A percentile compares a stretch with the other conserved stretches of the same genome.
phyloP scores from a whole-genome alignment of 257 asterid species.

The Solanum sejunctum region DNA sequence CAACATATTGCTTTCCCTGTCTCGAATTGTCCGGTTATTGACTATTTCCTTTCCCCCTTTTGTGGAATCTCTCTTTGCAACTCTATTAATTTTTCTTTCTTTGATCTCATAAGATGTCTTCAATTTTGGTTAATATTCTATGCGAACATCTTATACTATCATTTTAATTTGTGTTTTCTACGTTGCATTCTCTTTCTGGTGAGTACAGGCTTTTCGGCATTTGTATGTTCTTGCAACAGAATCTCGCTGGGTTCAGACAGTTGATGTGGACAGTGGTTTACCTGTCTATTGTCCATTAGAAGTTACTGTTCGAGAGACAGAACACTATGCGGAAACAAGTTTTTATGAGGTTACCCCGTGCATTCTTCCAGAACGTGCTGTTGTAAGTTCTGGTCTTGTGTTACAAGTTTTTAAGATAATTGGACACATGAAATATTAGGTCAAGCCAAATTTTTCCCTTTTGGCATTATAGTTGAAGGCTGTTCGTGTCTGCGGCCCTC shows the following conservation, averaged over 20 bases:
- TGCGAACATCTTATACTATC: not conserved
- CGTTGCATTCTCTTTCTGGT: not conserved
- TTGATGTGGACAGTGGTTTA: slow-evolving; percentile 88
- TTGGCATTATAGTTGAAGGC: slow-evolving; percentile 59
- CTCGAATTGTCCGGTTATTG: not conserved
- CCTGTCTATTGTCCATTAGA: slow-evolving; percentile 94
- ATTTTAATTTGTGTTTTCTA: not conserved
- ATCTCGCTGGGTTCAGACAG: slow-evolving; percentile 97
- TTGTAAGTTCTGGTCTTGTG: slow-evolving; percentile 41
- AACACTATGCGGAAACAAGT: slow-evolving; percentile 73
- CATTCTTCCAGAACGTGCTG: slow-evolving; percentile 90
- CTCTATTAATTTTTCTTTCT: not conserved
- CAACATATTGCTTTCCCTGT: not conserved
- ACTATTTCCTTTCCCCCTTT: not conserved
- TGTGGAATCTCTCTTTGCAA: not conserved
- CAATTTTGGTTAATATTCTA: not conserved
- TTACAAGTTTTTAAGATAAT: not conserved
- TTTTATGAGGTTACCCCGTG: slow-evolving; percentile 94
- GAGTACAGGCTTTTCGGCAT: slow-evolving; percentile 86
- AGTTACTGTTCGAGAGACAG: slow-evolving; percentile 73
- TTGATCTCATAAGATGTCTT: not conserved
- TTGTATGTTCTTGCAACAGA: slow-evolving; percentile 95
- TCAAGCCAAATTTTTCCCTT: slow-evolving; percentile 4
- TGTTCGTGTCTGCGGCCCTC: slow-evolving; percentile 97
- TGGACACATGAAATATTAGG: not conserved